Evolutionary conservation across 768 basidiomycete species (phyloP), one percentile per base, ranked within the genome.

Genomic region (Chlorophyllum brunneum): DNA sequence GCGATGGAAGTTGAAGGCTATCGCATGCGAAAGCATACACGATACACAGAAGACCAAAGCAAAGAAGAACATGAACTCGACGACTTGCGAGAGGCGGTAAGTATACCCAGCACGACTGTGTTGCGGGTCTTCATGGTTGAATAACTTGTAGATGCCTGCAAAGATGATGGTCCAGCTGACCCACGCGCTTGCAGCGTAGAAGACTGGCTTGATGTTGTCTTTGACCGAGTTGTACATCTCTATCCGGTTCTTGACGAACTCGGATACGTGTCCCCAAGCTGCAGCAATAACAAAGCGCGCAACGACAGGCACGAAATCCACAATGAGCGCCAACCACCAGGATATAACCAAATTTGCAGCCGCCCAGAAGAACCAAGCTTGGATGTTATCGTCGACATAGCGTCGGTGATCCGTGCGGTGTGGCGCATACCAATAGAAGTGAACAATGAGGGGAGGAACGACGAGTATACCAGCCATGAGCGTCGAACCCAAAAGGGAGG

Each of bases 331-430:
- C 29, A 92, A 80, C 55, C 75, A 85, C 88, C 88, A 92, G 2
- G 88, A 89, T 46, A 89, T 75, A 53, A 87, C 70, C 46, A 90
- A 70, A 64, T 92, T 90, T 33, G 85, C 78, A 4, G 88, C 89
- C 5, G 80, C 81, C 87, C 88, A 92, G 66, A 87, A 88, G 2
- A 90, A 71, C 88, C 88, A 92, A 2, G 86, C 84, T 63, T 85
- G 73, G 39, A 86, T 65, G 63, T 85, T 90, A 56, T 83, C 76
- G 48, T 76, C 77, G 55, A 88, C 75, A 56, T 76, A 86, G 24
- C 70, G 73, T 13, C 86, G 77, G 56, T 81, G 69, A 6, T 74
- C 71, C 15, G 77, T 78, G 5, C 76, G 78, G 49, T 86, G 63
- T 0, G 77, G 78, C 39, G 80, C 76, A 60, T 84, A 86, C 83